A percentile compares a stretch with the other conserved stretches of the same genome.
These are phyloP conservation scores for Fusarium phyllophilum DNA, from an alignment of 2,329 filamentous ascomycete genomes.

Conservation along the genomic window DNA sequence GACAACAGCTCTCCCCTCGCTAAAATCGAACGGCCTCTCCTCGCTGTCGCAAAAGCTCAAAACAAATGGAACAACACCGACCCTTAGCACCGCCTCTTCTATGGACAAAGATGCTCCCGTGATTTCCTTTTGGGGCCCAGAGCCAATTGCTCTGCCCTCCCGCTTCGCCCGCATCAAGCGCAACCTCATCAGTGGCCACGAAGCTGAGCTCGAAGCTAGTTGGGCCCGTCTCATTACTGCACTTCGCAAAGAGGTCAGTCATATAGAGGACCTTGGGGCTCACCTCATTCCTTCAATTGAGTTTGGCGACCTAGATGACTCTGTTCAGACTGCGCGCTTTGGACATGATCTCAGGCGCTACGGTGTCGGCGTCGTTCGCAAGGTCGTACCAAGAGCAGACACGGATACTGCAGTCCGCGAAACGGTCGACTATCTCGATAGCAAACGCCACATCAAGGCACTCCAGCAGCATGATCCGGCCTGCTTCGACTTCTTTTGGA, in stretches of 20 bases:
- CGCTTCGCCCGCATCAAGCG: constrained; percentile 68
- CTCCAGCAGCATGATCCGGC: constrained; percentile 62
- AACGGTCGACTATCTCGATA: constrained; percentile 63
- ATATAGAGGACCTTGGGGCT: constrained; percentile 61
- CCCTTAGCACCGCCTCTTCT: constrained; percentile 25
- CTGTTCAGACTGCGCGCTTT: constrained; percentile 64
- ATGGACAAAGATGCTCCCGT: constrained; percentile 60
- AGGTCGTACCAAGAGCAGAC: constrained; percentile 67
- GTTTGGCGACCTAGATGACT: constrained; percentile 60
- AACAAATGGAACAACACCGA: constrained; percentile 18
- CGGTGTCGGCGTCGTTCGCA: constrained; percentile 72
- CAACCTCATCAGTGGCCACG: constrained; percentile 63
- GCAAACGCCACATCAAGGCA: constrained; percentile 43
- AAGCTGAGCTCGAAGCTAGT: constrained; percentile 63
- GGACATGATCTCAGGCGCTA: constrained; percentile 67
- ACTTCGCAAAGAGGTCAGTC: constrained; percentile 61
- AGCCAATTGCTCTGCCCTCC: constrained; percentile 67
- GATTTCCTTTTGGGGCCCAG: constrained; percentile 66
- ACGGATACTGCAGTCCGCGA: constrained; percentile 68
- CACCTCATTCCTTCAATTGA: constrained; percentile 67
- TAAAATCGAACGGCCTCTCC: constrained; percentile 22
- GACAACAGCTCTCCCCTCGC: constrained; percentile 28
- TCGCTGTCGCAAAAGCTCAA: constrained; percentile 16
- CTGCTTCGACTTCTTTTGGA: constrained; percentile 80
- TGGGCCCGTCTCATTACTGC: constrained; percentile 65